Evolutionary conservation across 1,139 yeast genomes (phyloP), one percentile per base, ranked within the genome.

Genomic region (Waltiozyma sp.): DNA sequence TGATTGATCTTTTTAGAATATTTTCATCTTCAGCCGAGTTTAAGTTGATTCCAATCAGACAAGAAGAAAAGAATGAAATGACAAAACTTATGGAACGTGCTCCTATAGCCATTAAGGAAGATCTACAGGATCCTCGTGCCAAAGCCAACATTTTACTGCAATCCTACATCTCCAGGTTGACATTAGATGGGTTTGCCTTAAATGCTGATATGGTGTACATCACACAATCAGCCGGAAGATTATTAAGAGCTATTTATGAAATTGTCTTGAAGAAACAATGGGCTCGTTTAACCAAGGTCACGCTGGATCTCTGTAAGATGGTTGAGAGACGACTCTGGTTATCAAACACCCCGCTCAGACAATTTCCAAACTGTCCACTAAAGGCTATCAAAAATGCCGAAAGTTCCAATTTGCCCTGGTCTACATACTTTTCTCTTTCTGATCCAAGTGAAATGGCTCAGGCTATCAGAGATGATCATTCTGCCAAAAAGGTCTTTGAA

Each of bases 191-290:
- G 1, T 86, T 86, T 66, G 96, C 97, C 0, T 64, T 93, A 46
- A 77, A 83, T 71, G 80, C 96, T 0, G 99, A 93, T 64, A 88
- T 89, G 96, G 73, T 86, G 4, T 91, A 86, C 56, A 77, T 93
- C 37, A 85, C 93, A 0, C 98, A 91, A 59, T 86, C 95, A 35
- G 97, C 96, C 1, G 94, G 94, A 7, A 73, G 99, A 58, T 63
- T 93, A 38, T 67, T 89, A 43, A 66, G 96, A 43, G 97, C 98
- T 0, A 73, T 93, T 50, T 80, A 75, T 57, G 96, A 91, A 57
- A 76, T 91, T 23, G 74, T 87, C 10, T 54, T 86, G 40, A 68
- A 72, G 42, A 84, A 80, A 52, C 73, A 74, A 9, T 88, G 95
- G 95, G 72, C 96, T 0, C 61, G 69, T 9, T 62, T 85, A 19